Base-by-base conservation (phyloP, 805 yeast species). In the Suhomyces vadensis region DNA sequence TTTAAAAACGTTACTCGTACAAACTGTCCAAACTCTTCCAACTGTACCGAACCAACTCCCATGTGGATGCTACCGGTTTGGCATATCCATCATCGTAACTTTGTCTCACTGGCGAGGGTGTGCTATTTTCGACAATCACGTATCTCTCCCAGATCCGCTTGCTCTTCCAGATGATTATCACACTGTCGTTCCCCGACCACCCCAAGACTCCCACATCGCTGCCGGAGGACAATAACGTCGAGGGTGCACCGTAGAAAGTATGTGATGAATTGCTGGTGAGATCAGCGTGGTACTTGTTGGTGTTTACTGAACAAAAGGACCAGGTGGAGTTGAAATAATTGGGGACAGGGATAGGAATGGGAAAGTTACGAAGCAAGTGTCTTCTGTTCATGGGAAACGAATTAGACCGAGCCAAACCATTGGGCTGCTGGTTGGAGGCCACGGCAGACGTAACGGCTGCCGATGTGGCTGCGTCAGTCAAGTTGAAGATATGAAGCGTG, bases 131-230 rank as follows among this genome's bases (percentile, higher is more conserved):
- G 10, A 79, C 71, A 27, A 92, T 80, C 10, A 74, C 80, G 61
- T 86, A 92, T 60, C 86, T 88, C 59, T 92, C 97, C 96, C 97
- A 88, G 22, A 82, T 81, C 4, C 84, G 83, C 48, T 81, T 74
- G 33, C 68, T 64, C 46, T 78, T 76, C 96, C 97, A 90, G 2
- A 92, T 67, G 1, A 91, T 75, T 0, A 89, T 75, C 4, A 92
- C 65, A 9, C 85, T 73, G 49, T 82, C 88, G 51, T 87, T 89
- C 5, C 82, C 82, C 1, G 83, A 73, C 95, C 95, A 88, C 1
- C 92, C 95, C 20, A 71, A 24, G 1, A 59, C 60, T 1, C 75
- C 77, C 13, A 52, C 48, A 45, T 70, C 75, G 22, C 43, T 46
- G 6, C 40, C 19, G 23, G 19, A 14, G 16, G 16, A 22, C 8